Evolutionary conservation across 148 eudicot genomes (phyloP), one percentile per base, ranked within the genome.

Genomic region (Rhododendron williamsianum): DNA sequence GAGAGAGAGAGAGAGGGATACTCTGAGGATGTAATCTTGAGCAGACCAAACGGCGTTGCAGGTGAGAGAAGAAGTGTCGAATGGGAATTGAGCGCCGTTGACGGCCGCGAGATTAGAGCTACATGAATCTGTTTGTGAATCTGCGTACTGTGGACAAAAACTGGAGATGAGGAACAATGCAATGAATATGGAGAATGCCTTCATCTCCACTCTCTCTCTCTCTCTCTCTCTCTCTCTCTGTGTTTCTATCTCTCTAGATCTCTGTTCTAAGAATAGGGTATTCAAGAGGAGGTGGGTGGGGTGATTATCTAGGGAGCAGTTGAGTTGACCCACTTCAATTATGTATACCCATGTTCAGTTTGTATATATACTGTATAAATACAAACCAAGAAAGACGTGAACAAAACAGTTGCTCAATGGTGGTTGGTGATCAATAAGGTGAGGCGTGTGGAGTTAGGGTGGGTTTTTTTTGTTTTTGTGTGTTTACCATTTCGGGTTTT

Each of bases 91-190:
- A 60, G 25, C 56, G 8, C 87, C 89, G 38, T 84, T 88, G 89
- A 89, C 86, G 85, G 88, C 27, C 11, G 30, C 83, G 73, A 92
- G 76, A 69, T 71, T 73, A 18, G 87, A 89, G 38, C 41, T 77
- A 77, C 97, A 94, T 65, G 96, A 86, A 91, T 95, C 96, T 74
- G 89, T 19, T 65, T 95, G 95, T 56, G 95, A 91, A 86, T 85
- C 83, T 86, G 89, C 93, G 21, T 19, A 25, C 79, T 54, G 9
- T 30, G 84, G 83, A 15, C 23, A 84, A 4, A 84, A 69, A 25
- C 85, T 33, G 19, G 87, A 54, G 83, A 91, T 81, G 58, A 91
- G 23, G 89, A 91, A 78, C 85, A 83, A 69, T 80, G 86, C 67
- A 85, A 89, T 77, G 82, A 84, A 76, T 77, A 87, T 73, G 79